Percentiles rank a stretch among this genome's conserved stretches.
phyloP scores from a whole-genome alignment of 441 rosid species.

The Iberis amara region DNA sequence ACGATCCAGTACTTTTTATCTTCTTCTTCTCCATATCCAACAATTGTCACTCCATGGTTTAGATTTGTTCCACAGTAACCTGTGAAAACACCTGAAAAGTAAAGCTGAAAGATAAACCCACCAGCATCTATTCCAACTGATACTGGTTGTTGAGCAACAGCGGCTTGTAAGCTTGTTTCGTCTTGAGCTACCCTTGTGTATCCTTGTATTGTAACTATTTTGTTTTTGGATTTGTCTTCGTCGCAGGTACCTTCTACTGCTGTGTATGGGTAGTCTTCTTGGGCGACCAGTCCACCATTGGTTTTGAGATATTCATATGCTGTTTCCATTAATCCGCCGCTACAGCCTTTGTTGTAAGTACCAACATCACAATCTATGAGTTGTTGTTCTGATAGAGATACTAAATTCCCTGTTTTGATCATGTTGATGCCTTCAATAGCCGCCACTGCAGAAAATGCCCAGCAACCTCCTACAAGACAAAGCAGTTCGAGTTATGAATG shows the following conservation, averaged over 20 bases:
- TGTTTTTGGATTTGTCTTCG: constrained; percentile 27
- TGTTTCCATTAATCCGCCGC: constrained; percentile 63
- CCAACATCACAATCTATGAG: constrained; percentile 64
- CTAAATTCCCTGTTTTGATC: constrained; percentile 53
- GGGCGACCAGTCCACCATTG: constrained; percentile 52
- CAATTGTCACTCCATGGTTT: constrained; percentile 65
- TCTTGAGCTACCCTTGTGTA: constrained; percentile 32
- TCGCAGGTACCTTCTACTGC: constrained; percentile 44
- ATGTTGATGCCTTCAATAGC: constrained; percentile 72
- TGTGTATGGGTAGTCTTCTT: constrained; percentile 49
- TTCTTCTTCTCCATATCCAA: constrained; percentile 57
- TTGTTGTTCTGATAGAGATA: constrained; percentile 70
- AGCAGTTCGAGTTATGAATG: constrained; percentile 1
- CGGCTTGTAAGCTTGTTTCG: constrained; percentile 44
- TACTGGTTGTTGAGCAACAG: constrained; percentile 59
- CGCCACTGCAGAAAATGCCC: constrained; percentile 88
- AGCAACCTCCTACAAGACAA: constrained; percentile 53
- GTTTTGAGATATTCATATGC: constrained; percentile 47
- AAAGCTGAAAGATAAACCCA: constrained; percentile 53
- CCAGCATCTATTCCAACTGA: constrained; percentile 70
- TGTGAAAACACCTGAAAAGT: constrained; percentile 50
- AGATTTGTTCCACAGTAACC: constrained; percentile 48
- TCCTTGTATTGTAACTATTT: constrained; percentile 42
- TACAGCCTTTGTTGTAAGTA: constrained; percentile 46
- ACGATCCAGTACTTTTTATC: constrained; percentile 57